phyloP scores from a whole-genome alignment of 345 rosid species.

The Angophora floribunda region DNA sequence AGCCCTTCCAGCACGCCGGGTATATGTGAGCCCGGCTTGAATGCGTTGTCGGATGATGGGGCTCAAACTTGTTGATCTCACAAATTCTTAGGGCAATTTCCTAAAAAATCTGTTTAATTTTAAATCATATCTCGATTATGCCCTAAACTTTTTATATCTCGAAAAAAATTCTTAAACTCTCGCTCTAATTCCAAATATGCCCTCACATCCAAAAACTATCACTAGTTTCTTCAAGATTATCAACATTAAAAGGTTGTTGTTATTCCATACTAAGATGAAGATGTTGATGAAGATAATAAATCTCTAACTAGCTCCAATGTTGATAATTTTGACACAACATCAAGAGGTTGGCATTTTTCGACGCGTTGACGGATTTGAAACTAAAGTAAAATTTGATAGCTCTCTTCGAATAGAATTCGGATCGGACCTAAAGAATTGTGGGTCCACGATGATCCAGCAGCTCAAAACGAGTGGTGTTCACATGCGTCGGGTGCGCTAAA shows the following conservation, averaged over 20 bases:
- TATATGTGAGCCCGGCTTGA: neutral
- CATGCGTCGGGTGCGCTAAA: neutral
- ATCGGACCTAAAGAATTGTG: neutral
- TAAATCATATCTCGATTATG: neutral
- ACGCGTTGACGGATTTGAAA: accelerated
- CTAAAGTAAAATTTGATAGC: neutral
- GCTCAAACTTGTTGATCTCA: accelerated
- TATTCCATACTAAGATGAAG: neutral
- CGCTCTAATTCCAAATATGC: no score
- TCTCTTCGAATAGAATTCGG: neutral
- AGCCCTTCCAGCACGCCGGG: neutral
- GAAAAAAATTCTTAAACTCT: neutral
- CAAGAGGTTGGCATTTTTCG: accelerated
- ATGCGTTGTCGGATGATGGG: accelerated
- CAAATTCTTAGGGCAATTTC: neutral
- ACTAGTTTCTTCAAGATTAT: neutral
- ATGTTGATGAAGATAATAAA: neutral
- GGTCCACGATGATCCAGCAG: neutral
- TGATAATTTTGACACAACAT: neutral
- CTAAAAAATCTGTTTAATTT: neutral
- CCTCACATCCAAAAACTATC: accelerated
- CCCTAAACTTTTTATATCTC: neutral
- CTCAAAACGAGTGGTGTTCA: neutral
- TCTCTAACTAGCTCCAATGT: neutral
- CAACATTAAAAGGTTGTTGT: neutral